A percentile compares a stretch with the other conserved stretches of the same genome.
phyloP scores from a whole-genome alignment of 1,284 basidiomycete genomes.

The Exobasidium cylindrosporum region DNA sequence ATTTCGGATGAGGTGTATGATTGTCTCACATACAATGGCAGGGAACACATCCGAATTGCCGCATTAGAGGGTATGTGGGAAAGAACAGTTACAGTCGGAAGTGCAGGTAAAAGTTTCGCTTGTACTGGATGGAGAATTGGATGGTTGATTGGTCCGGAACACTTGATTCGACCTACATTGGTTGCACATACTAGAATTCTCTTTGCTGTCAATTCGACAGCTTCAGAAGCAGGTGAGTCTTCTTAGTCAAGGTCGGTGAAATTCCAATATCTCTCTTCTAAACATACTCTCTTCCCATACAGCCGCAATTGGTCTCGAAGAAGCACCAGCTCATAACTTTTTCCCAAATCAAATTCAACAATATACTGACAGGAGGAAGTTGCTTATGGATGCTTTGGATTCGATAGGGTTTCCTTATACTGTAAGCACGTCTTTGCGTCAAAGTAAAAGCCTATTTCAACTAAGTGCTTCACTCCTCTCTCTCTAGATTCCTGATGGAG shows the following conservation, averaged over 20 bases:
- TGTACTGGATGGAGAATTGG: constrained; percentile 97
- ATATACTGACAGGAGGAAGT: constrained; percentile 75
- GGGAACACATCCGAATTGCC: constrained; percentile 86
- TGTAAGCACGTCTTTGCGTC: background rate
- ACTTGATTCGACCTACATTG: constrained; percentile 79
- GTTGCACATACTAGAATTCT: constrained; percentile 90
- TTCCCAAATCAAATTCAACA: constrained; percentile 74
- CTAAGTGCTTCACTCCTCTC: no score
- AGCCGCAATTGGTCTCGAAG: constrained; percentile 61
- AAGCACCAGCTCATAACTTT: constrained; percentile 71
- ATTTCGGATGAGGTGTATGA: constrained; percentile 95
- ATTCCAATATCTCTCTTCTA: background rate
- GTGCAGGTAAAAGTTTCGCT: constrained; percentile 73
- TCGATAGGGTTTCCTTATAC: constrained; percentile 75
- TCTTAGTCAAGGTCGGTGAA: background rate
- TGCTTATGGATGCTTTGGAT: constrained; percentile 77
- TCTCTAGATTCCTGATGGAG: constrained; percentile 33
- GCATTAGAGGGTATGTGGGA: constrained; percentile 84
- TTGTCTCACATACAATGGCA: constrained; percentile 80
- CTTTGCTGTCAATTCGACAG: constrained; percentile 89
- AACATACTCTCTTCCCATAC: background rate
- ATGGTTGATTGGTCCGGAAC: constrained; percentile 84
- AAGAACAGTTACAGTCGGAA: constrained; percentile 76
- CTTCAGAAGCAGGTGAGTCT: constrained; percentile 61
- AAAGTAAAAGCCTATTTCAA: no score